A percentile compares a stretch with the other conserved stretches of the same genome.
phyloP scores from a whole-genome alignment of 176 grass and related monocot genomes.

The Cenchrus purpureus region DNA sequence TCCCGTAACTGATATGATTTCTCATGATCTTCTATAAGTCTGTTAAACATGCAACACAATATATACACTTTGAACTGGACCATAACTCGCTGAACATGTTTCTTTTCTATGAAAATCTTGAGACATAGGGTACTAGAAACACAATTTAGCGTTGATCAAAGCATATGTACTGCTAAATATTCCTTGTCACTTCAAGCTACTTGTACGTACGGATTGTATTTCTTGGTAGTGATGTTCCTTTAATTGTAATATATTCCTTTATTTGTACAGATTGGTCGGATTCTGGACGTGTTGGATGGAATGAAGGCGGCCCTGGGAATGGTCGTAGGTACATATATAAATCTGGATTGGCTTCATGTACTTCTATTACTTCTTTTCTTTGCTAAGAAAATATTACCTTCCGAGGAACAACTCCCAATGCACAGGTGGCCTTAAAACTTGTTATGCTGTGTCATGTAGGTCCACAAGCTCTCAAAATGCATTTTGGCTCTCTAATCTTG shows the following conservation, averaged over 20 bases:
- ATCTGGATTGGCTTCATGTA: conserved; percentile 16
- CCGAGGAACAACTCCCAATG: not conserved
- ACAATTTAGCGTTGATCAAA: not conserved
- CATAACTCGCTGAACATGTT: not conserved
- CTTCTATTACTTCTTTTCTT: not conserved
- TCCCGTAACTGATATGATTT: conserved; percentile 42
- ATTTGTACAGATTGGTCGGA: conserved; percentile 45
- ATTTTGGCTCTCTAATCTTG: too few relatives aligned
- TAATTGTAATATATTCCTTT: conserved; percentile 5
- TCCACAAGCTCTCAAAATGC: too few relatives aligned
- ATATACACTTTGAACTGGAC: conserved; percentile 13
- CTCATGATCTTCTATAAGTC: conserved; percentile 15
- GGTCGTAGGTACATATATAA: conserved; percentile 45
- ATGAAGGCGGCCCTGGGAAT: conserved; percentile 39
- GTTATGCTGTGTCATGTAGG: too few relatives aligned
- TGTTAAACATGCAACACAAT: not conserved
- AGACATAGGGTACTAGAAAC: not conserved
- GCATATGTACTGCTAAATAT: not conserved
- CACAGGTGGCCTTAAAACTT: too few relatives aligned
- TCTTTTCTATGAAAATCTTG: not conserved
- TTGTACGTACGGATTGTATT: not conserved
- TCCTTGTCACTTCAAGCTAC: not conserved
- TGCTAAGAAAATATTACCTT: conserved; percentile 7
- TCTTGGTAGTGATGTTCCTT: conserved; percentile 7
- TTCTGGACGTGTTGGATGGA: conserved; percentile 55